Percentiles rank a stretch among this genome's conserved stretches.
Evolutionary conservation across 176 grass and related monocot genomes (phyloP).

Genomic region (Cocos nucifera): DNA sequence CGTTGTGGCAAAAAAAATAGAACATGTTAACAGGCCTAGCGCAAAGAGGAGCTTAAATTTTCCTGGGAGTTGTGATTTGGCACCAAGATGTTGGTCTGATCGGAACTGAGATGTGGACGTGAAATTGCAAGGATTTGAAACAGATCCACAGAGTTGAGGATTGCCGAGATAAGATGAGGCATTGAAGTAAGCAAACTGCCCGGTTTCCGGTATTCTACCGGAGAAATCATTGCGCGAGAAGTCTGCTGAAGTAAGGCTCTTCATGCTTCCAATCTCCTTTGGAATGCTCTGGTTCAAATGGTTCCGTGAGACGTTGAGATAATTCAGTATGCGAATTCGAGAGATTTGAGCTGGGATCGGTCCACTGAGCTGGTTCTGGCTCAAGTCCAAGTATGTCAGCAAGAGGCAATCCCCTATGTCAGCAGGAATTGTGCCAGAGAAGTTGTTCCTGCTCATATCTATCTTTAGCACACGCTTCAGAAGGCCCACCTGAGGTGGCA

Average conservation of each 20-base stretch:
- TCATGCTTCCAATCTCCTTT: slow-evolving; percentile 51
- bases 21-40: slow-evolving; percentile 54
- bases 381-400: slow-evolving; percentile 73
- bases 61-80: not conserved
- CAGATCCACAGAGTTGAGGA: slow-evolving; percentile 40
- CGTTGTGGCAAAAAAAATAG: slow-evolving; percentile 43
- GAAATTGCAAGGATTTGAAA: slow-evolving; percentile 35
- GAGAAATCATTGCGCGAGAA: slow-evolving; percentile 69
- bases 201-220: slow-evolving; percentile 43
- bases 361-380: slow-evolving; percentile 41
- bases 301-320: slow-evolving; percentile 81
- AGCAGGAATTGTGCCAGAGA: slow-evolving; percentile 34
- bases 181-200: slow-evolving; percentile 74
- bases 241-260: slow-evolving; percentile 61
- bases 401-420: slow-evolving; percentile 49
- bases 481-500: slow-evolving; percentile 36
- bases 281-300: slow-evolving; percentile 38
- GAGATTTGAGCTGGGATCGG: slow-evolving; percentile 31
- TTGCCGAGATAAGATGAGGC: slow-evolving; percentile 47
- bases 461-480: slow-evolving; percentile 54
- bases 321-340: slow-evolving; percentile 54
- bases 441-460: slow-evolving; percentile 65
- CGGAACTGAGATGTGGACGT: slow-evolving; percentile 18
- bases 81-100: not conserved
- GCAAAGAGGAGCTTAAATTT: slow-evolving; percentile 49